Conservation (phyloP, 2,329 filamentous ascomycete species). For the Aspergillus eucalypticola region DNA sequence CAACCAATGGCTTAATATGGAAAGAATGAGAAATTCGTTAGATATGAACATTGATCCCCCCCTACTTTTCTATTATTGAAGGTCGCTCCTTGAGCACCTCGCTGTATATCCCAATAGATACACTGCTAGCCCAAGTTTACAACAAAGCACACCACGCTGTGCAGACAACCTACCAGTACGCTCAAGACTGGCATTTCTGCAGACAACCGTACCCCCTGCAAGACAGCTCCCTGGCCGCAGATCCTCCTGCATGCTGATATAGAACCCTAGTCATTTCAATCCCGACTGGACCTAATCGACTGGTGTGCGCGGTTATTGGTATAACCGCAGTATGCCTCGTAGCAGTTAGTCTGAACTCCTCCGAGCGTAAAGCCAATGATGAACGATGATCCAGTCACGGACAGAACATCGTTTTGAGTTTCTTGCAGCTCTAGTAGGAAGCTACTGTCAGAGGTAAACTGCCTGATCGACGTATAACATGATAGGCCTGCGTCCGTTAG, state of each 20-base stretch:
- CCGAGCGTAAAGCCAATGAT: no score
- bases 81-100: no score
- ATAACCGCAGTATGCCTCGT: neutral
- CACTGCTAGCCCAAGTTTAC: no score
- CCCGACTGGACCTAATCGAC: neutral
- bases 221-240: neutral
- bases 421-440: neutral
- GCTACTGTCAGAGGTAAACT: neutral
- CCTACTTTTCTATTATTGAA: no score
- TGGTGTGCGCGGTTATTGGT: neutral
- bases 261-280: neutral
- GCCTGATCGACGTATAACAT: no score
- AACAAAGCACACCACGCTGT: no score
- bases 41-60: no score
- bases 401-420: neutral
- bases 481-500: no score
- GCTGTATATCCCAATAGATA: no score
- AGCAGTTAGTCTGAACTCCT: neutral
- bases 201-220: neutral
- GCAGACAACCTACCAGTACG: neutral
- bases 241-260: neutral
- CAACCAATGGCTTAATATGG: no score
- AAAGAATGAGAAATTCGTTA: no score
- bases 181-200: neutral
- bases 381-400: no score